Evolutionary conservation across 1,284 basidiomycete species (phyloP), one percentile per base, ranked within the genome.

Genomic region (Moesziomyces globuligerus): DNA sequence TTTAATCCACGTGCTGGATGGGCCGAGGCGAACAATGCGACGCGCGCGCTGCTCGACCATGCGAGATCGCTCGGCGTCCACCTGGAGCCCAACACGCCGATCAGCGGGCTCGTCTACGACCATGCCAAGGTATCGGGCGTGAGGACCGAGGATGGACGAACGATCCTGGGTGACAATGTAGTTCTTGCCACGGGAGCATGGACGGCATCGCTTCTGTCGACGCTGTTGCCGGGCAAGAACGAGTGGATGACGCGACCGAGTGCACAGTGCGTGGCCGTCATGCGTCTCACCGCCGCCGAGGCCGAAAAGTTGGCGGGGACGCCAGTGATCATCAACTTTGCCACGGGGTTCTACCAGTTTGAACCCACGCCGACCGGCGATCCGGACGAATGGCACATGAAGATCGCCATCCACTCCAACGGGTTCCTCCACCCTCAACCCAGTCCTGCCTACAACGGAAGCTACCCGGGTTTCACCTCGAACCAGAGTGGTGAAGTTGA

Each of bases 1-100:
- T 76, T 90, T 45, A 95, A 94, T 79, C 84, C 84, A 2, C 88
- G 91, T 36, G 89, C 90, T 1, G 94, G 94, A 3, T 97, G 94
- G 94, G 91, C 88, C 1, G 86, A 90, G 78, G 91, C 93, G 2
- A 86, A 87, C 1, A 87, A 89, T 71, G 91, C 90, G 1, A 81
- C 92, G 7, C 76, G 83, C 7, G 83, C 87, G 11, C 83, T 91
- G 57, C 86, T 90, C 49, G 80, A 84, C 34, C 87, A 86, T 53
- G 88, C 94, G 4, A 75, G 75, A 8, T 74, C 83, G 6, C 84
- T 89, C n/a, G 89, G 89, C 0, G 91, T 88, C 0, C 85, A 83
- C 21, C 83, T 94, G 21, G 45, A 89, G 4, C 75, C 86, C 0
- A 87, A 88, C 7, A 89, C 88, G 65, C 83, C 85, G 38, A 90